Evolutionary conservation across 371 early-diverging fungal genomes (phyloP), one percentile per base, ranked within the genome.

Genomic region (Apophysomyces elegans): DNA sequence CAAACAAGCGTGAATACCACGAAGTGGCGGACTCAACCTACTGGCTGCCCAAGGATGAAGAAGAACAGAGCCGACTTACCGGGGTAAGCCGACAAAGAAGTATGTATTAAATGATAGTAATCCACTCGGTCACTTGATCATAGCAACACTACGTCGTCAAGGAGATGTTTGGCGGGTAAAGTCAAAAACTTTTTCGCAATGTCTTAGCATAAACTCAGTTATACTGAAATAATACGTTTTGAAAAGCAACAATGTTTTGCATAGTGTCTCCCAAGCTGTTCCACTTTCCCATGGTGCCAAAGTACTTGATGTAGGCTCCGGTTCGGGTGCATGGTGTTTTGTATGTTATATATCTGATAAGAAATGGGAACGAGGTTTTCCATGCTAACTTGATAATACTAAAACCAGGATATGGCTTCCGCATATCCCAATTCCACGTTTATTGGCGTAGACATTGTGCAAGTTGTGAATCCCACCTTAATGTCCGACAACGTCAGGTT

Each of bases 391-490:
- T 43, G 38, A 1, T n/a, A 14, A 16, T 46, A 35, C 8, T 36
- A 37, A 61, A 50, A 63, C 18, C 61, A 73, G 62, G 85, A 85
- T 56, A 83, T 83, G 79, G 77, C 83, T 7, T 71, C 74, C 16
- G 80, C 80, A 57, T 77, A 73, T 59, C 81, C 83, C 26, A 61
- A 65, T 16, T 66, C 79, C 3, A 71, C 77, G 6, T 74, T 83
- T 54, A 64, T 68, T n/a, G 85, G 82, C 7, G 67, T 85, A 7
- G 84, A 85, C 61, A 69, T 78, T 59, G 68, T 73, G 2, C 37
- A 76, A 13, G 62, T 82, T 46, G 80, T 81, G 56, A 82, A 84
- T 1, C 41, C 74, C 7, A 71, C 68, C 26, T 76, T 79, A 37
- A 74, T 74, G 56, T 81, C 84, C 3, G 67, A 63, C 56, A 50